Conservation (phyloP, 2,329 filamentous ascomycete species). For the Septoria petroselini region DNA sequence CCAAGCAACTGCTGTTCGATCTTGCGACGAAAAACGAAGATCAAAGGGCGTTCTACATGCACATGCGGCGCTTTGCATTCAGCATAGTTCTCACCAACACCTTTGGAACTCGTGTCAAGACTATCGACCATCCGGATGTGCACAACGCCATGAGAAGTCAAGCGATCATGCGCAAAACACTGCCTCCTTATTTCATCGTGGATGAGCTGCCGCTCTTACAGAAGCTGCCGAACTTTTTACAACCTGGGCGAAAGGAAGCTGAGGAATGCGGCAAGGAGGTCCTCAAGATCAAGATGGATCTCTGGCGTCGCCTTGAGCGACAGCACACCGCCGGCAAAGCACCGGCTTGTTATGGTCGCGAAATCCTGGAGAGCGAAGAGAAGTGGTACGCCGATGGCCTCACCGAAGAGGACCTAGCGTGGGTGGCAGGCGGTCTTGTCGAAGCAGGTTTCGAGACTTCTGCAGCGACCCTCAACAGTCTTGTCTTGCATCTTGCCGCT, state of each 20-base stretch:
- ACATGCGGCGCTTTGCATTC: neutral
- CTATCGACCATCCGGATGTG: neutral
- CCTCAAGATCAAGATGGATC: neutral
- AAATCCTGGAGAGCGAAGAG: neutral
- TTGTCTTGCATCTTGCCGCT: neutral
- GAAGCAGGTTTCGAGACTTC: slow-evolving; percentile 6
- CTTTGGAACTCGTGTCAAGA: neutral
- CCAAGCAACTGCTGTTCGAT: slow-evolving; percentile 3
- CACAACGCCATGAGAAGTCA: neutral
- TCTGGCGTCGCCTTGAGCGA: neutral
- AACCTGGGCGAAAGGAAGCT: neutral
- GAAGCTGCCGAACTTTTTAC: neutral
- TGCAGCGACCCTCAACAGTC: neutral
- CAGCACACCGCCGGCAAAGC: neutral
- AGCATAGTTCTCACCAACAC: neutral
- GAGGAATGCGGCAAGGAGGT: neutral
- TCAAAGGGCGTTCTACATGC: neutral
- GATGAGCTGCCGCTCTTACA: neutral
- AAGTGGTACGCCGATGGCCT: slow-evolving; percentile 1
- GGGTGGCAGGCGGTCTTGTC: neutral
- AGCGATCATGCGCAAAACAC: slow-evolving; percentile 1
- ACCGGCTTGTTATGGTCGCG: neutral
- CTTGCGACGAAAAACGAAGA: neutral
- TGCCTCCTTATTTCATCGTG: slow-evolving; percentile 3
- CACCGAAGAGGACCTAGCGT: slow-evolving; percentile 1